Base-by-base conservation (phyloP, 805 yeast genomes). In the Metschnikowia vanudenii region DNA sequence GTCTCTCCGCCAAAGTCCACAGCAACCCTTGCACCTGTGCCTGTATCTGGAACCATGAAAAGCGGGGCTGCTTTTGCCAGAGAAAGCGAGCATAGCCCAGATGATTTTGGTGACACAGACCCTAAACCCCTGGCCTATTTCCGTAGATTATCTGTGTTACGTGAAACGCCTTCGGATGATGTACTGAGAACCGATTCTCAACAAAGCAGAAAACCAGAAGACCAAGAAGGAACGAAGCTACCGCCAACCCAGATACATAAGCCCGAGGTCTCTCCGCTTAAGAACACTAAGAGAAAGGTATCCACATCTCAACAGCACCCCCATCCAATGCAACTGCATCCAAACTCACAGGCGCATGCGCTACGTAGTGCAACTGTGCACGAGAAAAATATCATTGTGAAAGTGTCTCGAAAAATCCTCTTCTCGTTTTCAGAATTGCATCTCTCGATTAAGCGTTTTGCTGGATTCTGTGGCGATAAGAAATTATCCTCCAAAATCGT, bases 341-440 rank as follows among this genome's bases (percentile, higher is more conserved):
- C 2, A 3, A 20, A 20, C 12, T 6, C 38, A 36, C 38, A 36
- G 10, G 20, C 14, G n/a, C 40, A 26, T 11, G 13, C 17, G 12
- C 18, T 26, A 9, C 40, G 31, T 4, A 24, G 16, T 22, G 39
- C 38, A 5, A 8, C 20, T 11, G 30, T 34, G 26, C 47, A 24
- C 45, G 45, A 36, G 29, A 45, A 40, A 20, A 22, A 16, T 16
- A 41, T 45, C 2, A 54, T 68, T 2, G 63, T 74, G 14, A 78
- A 70, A 50, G 78, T 73, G 1, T 76, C 84, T n/a, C 68, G 87
- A 46, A 85, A 84, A 53, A 61, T 85, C 11, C 59, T 82, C 10
- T 82, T 81, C 58, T 71, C 86, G 2, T 76, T 82, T 45, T 79
- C 84, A 37, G 88, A 84, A 58, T 72, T 84, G 33, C 88, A 82